Conservation (phyloP, 2,329 filamentous ascomycete species). For the Dothideomycetidae sp. region DNA sequence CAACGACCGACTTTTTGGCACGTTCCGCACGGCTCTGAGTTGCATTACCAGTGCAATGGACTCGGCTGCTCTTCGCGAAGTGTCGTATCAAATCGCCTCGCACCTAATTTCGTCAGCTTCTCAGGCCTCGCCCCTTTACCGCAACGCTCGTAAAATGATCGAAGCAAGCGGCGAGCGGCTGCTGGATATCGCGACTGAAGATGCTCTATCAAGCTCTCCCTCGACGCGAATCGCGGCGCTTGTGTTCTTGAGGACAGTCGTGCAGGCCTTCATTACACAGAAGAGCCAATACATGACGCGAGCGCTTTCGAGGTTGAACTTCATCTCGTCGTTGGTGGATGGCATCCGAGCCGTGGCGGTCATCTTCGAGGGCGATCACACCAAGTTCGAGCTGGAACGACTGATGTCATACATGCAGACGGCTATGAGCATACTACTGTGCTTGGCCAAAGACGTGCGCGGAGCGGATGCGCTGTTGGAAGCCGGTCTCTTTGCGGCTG, state of each 20-base stretch:
- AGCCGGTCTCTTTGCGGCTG: conserved; percentile 68
- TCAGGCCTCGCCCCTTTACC: conserved; percentile 20
- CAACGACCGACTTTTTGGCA: conserved; percentile 76
- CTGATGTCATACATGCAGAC: conserved; percentile 53
- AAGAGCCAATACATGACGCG: conserved; percentile 68
- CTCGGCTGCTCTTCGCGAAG: conserved; percentile 46
- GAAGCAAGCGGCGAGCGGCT: conserved; percentile 69
- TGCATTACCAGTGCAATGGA: conserved; percentile 5
- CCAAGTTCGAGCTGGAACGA: conserved; percentile 36
- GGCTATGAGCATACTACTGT: conserved; percentile 66
- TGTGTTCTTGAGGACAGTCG: conserved; percentile 65
- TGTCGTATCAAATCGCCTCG: conserved; percentile 64
- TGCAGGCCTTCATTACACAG: conserved; percentile 51
- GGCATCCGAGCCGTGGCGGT: conserved; percentile 63
- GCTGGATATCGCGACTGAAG: conserved; percentile 79
- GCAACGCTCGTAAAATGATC: conserved; percentile 35
- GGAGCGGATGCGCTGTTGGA: conserved; percentile 81
- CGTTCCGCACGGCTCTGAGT: conserved; percentile 75
- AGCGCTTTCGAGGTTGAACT: conserved; percentile 71
- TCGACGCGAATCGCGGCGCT: conserved; percentile 74
- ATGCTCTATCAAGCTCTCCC: conserved; percentile 73
- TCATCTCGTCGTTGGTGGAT: conserved; percentile 79
- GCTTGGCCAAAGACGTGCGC: conserved; percentile 67
- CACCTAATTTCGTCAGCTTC: not conserved
- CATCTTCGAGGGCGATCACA: conserved; percentile 37